Conservation (phyloP, 805 yeast genomes). For the Candida namnaoensis region DNA sequence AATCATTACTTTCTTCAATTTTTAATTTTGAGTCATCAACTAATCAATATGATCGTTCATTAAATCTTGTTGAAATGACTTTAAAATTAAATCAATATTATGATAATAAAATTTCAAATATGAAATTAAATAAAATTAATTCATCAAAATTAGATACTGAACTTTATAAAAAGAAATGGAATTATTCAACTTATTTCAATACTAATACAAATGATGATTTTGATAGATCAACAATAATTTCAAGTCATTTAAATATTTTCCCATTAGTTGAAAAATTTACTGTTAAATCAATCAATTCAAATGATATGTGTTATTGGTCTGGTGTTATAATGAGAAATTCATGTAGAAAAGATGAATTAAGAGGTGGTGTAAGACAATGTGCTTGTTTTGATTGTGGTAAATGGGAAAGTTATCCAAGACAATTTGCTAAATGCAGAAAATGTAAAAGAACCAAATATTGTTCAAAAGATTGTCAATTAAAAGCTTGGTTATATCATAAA, state of each 20-base stretch:
- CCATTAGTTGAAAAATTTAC: conserved; percentile 92
- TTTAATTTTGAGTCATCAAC: not conserved
- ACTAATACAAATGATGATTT: conserved; percentile 17
- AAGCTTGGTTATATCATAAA: conserved; percentile 88
- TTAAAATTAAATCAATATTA: conserved; percentile 12
- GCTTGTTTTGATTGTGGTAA: conserved; percentile 88
- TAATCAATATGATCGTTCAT: not conserved
- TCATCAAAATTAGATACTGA: conserved; percentile 1
- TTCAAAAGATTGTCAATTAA: conserved; percentile 82
- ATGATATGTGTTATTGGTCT: conserved; percentile 92
- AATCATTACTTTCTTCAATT: not conserved
- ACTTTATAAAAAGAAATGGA: conserved; percentile 29
- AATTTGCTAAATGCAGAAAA: conserved; percentile 90
- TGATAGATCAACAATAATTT: conserved; percentile 34
- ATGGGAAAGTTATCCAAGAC: conserved; percentile 88
- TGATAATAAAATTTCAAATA: conserved; percentile 2
- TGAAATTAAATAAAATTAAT: conserved; percentile 4
- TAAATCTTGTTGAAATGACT: conserved; percentile 7
- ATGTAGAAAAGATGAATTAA: conserved; percentile 79
- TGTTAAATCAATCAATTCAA: conserved; percentile 48
- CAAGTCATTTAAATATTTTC: conserved; percentile 58
- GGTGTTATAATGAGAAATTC: conserved; percentile 97
- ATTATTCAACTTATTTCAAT: conserved; percentile 31
- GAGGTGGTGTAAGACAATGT: conserved; percentile 91
- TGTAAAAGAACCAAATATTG: conserved; percentile 95